phyloP scores from a whole-genome alignment of 169 alveolate genomes.

The Plasmodium cynomolgi region DNA sequence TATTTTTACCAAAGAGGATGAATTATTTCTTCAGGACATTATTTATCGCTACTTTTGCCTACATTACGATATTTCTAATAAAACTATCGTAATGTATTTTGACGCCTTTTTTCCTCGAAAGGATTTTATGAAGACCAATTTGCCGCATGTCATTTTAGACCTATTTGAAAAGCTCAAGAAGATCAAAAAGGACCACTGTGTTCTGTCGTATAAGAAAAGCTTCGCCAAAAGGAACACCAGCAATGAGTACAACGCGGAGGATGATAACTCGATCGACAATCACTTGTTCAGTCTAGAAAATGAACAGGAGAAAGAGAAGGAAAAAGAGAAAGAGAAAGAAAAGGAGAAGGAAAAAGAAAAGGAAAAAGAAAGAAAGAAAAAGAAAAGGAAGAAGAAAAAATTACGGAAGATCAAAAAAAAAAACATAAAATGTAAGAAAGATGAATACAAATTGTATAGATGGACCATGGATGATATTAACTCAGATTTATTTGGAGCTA shows the following conservation, averaged over 20 bases:
- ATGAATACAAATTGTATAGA: slow-evolving; percentile 71
- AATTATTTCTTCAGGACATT: slow-evolving; percentile 43
- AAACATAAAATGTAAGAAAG: slow-evolving; percentile 65
- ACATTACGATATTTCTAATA: slow-evolving; percentile 72
- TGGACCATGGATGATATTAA: slow-evolving; percentile 57
- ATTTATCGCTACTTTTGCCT: slow-evolving; percentile 56
- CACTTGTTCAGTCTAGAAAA: slow-evolving; percentile 71
- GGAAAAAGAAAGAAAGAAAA: slow-evolving; percentile 65
- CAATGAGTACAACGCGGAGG: slow-evolving; percentile 20
- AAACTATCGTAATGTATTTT: slow-evolving; percentile 72
- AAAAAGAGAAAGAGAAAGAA: slow-evolving; percentile 67
- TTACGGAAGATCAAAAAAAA: slow-evolving; percentile 66
- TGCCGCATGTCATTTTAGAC: slow-evolving; percentile 50
- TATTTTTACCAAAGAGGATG: slow-evolving; percentile 55
- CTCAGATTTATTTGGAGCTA: slow-evolving; percentile 44
- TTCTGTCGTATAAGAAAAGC: slow-evolving; percentile 10
- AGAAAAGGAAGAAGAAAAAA: slow-evolving; percentile 76
- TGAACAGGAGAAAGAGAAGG: slow-evolving; percentile 75
- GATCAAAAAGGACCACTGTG: slow-evolving; percentile 53
- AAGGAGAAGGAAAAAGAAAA: slow-evolving; percentile 75
- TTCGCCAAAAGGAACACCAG: slow-evolving; percentile 5
- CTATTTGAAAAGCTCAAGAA: slow-evolving; percentile 64
- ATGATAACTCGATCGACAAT: slow-evolving; percentile 36
- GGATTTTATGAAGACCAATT: slow-evolving; percentile 29
- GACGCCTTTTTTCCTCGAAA: slow-evolving; percentile 73